A percentile compares a stretch with the other conserved stretches of the same genome.
Conservation (phyloP, 768 basidiomycete genomes). For the Tylopilus subfusipes region DNA sequence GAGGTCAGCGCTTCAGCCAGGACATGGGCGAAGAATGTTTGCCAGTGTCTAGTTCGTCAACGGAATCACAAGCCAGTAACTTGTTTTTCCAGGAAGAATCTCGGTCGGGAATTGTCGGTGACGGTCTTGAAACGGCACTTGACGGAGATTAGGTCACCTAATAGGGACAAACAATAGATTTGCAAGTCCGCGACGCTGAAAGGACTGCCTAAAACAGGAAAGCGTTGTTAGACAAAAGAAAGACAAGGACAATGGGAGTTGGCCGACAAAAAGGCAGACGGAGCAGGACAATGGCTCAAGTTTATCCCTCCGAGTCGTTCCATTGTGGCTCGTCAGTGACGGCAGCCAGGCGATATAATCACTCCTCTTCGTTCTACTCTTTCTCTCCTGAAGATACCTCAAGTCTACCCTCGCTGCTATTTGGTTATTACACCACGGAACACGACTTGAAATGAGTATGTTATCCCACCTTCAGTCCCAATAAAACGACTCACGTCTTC, state of each 20-base stretch:
- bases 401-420: neutral
- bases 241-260: conserved; percentile 25
- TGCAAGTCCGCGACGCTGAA: conserved; percentile 19
- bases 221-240: conserved; percentile 22
- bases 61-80: no score
- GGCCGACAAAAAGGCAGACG: conserved; percentile 22
- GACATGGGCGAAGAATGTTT: neutral
- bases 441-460: conserved; percentile 27
- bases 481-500: neutral
- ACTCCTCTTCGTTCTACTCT: neutral
- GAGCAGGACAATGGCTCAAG: conserved; percentile 6
- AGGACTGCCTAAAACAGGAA: conserved; percentile 13
- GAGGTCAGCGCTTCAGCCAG: no score
- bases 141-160: neutral
- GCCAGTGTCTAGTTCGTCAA: no score
- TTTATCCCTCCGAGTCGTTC: neutral
- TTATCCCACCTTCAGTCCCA: neutral
- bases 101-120: neutral
- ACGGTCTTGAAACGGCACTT: neutral
- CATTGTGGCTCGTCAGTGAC: conserved; percentile 20
- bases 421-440: no score
- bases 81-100: no score
- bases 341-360: conserved; percentile 17
- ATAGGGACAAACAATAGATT: conserved; percentile 14
- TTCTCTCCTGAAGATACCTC: conserved; percentile 10